These are phyloP conservation scores for Asterella californica DNA, from an alignment of 225 moss, liverwort and hornwort genomes.

Conservation along the genomic window DNA sequence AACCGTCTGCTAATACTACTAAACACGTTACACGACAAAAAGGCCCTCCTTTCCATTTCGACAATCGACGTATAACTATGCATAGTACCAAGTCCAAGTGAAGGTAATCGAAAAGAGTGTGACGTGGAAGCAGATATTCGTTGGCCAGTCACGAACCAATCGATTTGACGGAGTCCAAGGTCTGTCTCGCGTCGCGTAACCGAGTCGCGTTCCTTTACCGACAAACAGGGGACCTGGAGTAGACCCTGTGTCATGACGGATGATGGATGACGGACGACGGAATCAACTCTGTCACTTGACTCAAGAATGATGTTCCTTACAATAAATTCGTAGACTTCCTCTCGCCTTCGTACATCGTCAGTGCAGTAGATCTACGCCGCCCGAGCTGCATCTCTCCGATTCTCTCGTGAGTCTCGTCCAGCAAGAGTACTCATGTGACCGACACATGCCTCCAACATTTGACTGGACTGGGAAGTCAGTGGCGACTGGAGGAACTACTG, in stretches of 20 bases:
- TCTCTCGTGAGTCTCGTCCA: neutral
- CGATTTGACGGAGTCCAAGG: neutral
- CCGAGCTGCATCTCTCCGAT: no score
- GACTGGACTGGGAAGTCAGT: neutral
- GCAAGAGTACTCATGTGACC: neutral
- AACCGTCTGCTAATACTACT: no score
- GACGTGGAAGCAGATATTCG: neutral
- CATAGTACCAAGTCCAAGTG: no score
- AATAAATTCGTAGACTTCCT: neutral
- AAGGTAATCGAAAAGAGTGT: no score
- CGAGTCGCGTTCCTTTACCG: neutral
- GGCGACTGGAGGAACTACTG: neutral
- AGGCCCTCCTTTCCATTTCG: no score
- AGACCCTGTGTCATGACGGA: neutral
- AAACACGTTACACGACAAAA: no score
- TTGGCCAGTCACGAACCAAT: neutral
- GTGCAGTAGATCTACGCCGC: neutral
- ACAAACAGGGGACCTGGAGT: neutral
- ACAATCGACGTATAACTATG: no score
- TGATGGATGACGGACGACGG: no score
- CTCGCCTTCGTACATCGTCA: neutral
- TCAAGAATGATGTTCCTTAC: neutral
- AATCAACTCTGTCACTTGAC: neutral
- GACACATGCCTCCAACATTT: neutral
- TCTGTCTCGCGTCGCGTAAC: no score